Percentiles rank a stretch among this genome's conserved stretches.
Conservation (phyloP, 75 land plant species). For the Picea glauca region DNA sequence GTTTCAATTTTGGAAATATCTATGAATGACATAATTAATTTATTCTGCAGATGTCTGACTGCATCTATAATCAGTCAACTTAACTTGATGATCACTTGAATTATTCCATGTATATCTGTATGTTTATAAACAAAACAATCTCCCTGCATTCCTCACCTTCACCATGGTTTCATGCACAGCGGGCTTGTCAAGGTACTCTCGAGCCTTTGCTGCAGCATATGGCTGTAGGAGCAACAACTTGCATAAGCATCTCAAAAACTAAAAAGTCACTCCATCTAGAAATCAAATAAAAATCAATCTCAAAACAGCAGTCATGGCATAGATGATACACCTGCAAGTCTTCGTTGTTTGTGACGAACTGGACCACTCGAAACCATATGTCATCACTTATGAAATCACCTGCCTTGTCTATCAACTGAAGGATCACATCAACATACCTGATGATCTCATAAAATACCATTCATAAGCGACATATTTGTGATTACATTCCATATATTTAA, state of each 20-base stretch:
- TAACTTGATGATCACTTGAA: not conserved
- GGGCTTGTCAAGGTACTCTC: constrained; percentile 93
- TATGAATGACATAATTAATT: not conserved
- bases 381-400: constrained; percentile 99
- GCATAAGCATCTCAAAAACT: constrained; percentile 2
- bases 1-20: not conserved
- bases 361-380: constrained; percentile 98
- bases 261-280: constrained; percentile 2
- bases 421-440: constrained; percentile 99
- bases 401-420: constrained; percentile 98
- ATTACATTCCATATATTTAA: too few species aligned
- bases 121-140: not conserved
- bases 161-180: constrained; percentile 99
- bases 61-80: not conserved
- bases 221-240: constrained; percentile 46
- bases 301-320: not conserved
- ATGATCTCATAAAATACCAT: not conserved
- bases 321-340: constrained; percentile 75
- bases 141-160: constrained; percentile 47
- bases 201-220: constrained; percentile 95
- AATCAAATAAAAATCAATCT: not conserved
- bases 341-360: constrained; percentile 99
- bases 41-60: not conserved
- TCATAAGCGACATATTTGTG: too few species aligned
- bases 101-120: not conserved